Conservation (phyloP, 257 asterid species). For the Solanum pimpinellifolium region DNA sequence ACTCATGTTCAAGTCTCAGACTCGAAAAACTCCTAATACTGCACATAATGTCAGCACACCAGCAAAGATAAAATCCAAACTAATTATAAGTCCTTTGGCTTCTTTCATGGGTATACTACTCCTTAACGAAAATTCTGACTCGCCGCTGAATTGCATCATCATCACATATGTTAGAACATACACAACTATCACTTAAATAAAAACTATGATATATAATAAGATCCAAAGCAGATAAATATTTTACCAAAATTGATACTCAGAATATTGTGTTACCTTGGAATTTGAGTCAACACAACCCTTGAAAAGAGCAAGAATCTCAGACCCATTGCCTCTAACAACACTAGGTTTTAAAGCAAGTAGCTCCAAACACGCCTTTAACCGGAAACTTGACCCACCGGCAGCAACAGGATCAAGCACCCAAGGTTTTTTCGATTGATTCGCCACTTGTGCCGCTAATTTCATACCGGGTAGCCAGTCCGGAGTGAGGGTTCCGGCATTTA, state of each 20-base stretch:
- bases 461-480: constrained; percentile 78
- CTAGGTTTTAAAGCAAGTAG: constrained; percentile 47
- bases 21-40: not conserved
- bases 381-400: constrained; percentile 65
- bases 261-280: constrained; percentile 32
- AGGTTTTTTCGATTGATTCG: constrained; percentile 40
- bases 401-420: constrained; percentile 98
- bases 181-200: not conserved
- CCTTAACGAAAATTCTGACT: not conserved
- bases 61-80: not conserved
- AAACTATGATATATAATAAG: not conserved
- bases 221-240: not conserved
- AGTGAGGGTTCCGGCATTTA: constrained; percentile 77
- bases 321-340: constrained; percentile 88
- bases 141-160: not conserved
- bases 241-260: not conserved
- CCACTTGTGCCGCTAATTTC: constrained; percentile 61
- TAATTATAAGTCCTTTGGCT: not conserved
- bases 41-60: not conserved
- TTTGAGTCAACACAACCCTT: constrained; percentile 37
- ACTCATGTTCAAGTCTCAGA: not conserved
- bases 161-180: not conserved
- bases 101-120: not conserved
- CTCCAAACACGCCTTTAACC: constrained; percentile 69
- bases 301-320: constrained; percentile 80